Conservation (phyloP, 495 filamentous ascomycete species). For the Penicillium salamii region DNA sequence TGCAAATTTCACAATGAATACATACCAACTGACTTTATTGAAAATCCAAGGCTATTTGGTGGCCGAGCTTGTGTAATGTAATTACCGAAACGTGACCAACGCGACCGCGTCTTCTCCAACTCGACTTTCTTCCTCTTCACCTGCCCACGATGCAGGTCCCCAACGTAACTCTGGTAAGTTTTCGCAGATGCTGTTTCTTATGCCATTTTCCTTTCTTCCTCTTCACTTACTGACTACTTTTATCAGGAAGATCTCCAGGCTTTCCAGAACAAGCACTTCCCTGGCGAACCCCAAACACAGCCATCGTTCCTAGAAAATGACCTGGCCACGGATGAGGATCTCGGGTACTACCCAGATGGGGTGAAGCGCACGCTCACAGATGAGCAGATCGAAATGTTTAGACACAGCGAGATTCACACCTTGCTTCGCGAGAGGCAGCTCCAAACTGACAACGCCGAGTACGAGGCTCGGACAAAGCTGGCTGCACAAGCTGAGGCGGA, state of each 20-base stretch:
- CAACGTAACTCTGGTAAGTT: constrained; percentile 51
- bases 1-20: background rate
- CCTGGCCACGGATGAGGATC: constrained; percentile 61
- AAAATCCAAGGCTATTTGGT: too few relatives aligned
- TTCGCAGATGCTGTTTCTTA: too few relatives aligned
- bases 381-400: constrained; percentile 85
- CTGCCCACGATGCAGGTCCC: constrained; percentile 28
- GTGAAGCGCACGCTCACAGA: constrained; percentile 89
- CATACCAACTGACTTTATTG: background rate
- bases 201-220: background rate
- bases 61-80: background rate
- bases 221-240: too few relatives aligned
- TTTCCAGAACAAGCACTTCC: constrained; percentile 69
- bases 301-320: constrained; percentile 19
- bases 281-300: constrained; percentile 21
- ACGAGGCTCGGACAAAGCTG: constrained; percentile 14
- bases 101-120: constrained; percentile 8
- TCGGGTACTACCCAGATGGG: constrained; percentile 89
- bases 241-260: constrained; percentile 65
- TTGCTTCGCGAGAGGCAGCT: constrained; percentile 56
- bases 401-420: constrained; percentile 81
- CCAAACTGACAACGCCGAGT: constrained; percentile 30
- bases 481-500: background rate
- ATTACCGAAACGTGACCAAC: constrained; percentile 13
- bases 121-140: constrained; percentile 3